Base-by-base conservation (phyloP, 2,329 filamentous ascomycete genomes). In the Xylaria sp. region DNA sequence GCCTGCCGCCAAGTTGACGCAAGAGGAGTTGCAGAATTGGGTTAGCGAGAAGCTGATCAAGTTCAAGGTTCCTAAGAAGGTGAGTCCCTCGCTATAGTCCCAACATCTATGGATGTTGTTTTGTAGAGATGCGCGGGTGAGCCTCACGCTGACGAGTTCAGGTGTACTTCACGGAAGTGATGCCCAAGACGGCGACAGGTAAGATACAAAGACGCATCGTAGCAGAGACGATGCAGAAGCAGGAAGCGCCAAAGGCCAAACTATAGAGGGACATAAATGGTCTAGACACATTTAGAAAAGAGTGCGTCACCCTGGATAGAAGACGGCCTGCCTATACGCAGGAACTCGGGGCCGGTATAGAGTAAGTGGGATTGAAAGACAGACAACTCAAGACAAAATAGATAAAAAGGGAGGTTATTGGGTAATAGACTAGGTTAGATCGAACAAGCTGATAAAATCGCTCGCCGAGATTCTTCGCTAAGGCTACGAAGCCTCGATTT, bases 171-270 rank as follows among this genome's bases (percentile, higher is more conserved):
- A 93, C 93, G 41, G 87, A 93, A 66, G 82, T 90, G 72, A 97
- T 97, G 89, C 93, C 93, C 70, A 97, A 97, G 86, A 95, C 93
- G 4, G 93, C 93, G n/a, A 97, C 93, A 6, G 93, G 93, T 64
- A 97, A 97, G 84, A 91, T 97, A 67, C 93, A 97, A 81, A 84
- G 93, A 69, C 87, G 92, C 70, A 93, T 94, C 75, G 93, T 97
- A n/a, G 93, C 93, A 15, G 92, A 95, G 80, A 88, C 88, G 34
- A 95, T 97, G 92, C 84, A 90, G 79, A 92, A 92, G 83, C 86
- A 90, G 78, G 89, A 90, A 48, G 70, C 72, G 63, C 79, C 80
- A 62, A 86, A 84, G 78, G 81, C 85, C 15, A 88, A 87, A 80
- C 78, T 89, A 72, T 89, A 85, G 65, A 63, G 60, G 34, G 34